Conservation (phyloP, 352 stramenopile species). For the Globisporangium recalcitrans region DNA sequence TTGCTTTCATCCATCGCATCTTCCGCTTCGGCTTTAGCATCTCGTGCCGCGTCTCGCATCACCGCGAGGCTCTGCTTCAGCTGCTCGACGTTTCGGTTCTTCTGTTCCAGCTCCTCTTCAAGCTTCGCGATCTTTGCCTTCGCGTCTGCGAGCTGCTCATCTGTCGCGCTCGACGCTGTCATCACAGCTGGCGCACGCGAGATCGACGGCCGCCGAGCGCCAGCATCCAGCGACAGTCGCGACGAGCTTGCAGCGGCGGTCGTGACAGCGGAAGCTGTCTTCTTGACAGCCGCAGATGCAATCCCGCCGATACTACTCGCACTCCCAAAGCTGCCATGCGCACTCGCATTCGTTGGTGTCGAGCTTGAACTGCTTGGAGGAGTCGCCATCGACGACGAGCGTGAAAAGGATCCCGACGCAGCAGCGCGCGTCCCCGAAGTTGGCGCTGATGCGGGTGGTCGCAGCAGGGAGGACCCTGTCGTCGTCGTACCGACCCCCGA, state of each 20-base stretch:
- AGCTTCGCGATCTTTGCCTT: constrained; percentile 47
- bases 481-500: constrained; percentile 22
- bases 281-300: constrained; percentile 14
- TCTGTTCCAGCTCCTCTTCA: constrained; percentile 67
- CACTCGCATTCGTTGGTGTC: not conserved
- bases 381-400: constrained; percentile 11
- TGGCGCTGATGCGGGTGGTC: constrained; percentile 12
- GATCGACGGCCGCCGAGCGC: constrained; percentile 7
- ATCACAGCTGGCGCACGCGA: constrained; percentile 12
- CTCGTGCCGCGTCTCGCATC: constrained; percentile 32
- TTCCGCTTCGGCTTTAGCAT: constrained; percentile 13
- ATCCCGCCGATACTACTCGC: not conserved
- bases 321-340: constrained; percentile 12
- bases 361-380: constrained; percentile 12
- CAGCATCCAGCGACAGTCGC: constrained; percentile 27
- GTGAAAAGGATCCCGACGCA: constrained; percentile 7
- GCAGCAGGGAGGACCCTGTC: constrained; percentile 6
- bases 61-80: constrained; percentile 53
- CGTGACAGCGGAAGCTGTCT: constrained; percentile 11
- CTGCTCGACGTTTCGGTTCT: constrained; percentile 61
- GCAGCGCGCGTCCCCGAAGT: constrained; percentile 9
- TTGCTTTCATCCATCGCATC: not conserved
- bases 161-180: constrained; percentile 12
- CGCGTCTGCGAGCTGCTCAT: constrained; percentile 51
- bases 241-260: constrained; percentile 5